A percentile compares a stretch with the other conserved stretches of the same genome.
Evolutionary conservation across 768 basidiomycete genomes (phyloP).

Genomic region (Leccinum barrowsii): DNA sequence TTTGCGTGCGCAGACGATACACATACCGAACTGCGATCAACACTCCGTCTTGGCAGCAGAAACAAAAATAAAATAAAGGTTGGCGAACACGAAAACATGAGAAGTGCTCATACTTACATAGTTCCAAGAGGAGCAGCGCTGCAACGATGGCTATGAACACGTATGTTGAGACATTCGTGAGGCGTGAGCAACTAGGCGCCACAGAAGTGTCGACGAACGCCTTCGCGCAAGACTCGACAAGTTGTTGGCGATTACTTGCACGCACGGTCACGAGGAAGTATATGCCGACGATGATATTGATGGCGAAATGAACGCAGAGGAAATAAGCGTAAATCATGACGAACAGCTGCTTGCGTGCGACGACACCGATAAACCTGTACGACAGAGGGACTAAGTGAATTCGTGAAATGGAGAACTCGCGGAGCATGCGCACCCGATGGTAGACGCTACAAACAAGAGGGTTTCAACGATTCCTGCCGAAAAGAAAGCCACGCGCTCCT

Average conservation of each 20-base stretch:
- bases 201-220: slow-evolving; percentile 39
- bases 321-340: slow-evolving; percentile 54
- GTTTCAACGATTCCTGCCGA: slow-evolving; percentile 52
- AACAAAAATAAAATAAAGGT: not conserved
- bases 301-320: slow-evolving; percentile 52
- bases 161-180: slow-evolving; percentile 41
- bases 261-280: slow-evolving; percentile 52
- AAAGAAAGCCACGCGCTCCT: slow-evolving; percentile 41
- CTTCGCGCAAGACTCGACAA: slow-evolving; percentile 43
- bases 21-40: slow-evolving; percentile 53
- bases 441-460: slow-evolving; percentile 49
- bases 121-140: slow-evolving; percentile 46
- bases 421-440: slow-evolving; percentile 44
- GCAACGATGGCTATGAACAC: slow-evolving; percentile 45
- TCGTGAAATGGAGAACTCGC: not conserved
- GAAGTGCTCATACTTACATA: slow-evolving; percentile 43
- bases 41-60: slow-evolving; percentile 41
- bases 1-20: slow-evolving; percentile 49
- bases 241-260: slow-evolving; percentile 41
- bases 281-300: slow-evolving; percentile 50
- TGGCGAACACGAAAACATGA: not conserved
- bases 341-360: slow-evolving; percentile 60
- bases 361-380: slow-evolving; percentile 56
- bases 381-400: not conserved
- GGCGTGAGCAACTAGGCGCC: slow-evolving; percentile 42